Percentiles rank a stretch among this genome's conserved stretches.
phyloP scores from a whole-genome alignment of 192 early-diverging fungal species.

The Umbelopsis sp. region DNA sequence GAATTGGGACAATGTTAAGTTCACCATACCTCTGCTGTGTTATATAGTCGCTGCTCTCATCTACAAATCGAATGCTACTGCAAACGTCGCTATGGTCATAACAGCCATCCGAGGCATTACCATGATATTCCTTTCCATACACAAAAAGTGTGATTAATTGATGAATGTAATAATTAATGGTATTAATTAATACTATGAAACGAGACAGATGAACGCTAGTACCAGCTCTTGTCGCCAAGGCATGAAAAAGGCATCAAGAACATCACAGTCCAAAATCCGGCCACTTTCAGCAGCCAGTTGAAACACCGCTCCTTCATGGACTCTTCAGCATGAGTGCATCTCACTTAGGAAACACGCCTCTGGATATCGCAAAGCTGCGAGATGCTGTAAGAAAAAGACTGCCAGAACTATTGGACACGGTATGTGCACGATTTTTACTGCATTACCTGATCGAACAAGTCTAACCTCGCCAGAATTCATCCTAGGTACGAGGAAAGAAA shows the following conservation, averaged over 20 bases:
- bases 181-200: too few relatives aligned
- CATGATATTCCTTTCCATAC: too few relatives aligned
- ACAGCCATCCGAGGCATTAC: too few relatives aligned
- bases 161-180: too few relatives aligned
- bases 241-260: neutral
- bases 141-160: too few relatives aligned
- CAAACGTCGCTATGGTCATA: too few relatives aligned
- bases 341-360: conserved; percentile 53
- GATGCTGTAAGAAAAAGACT: conserved; percentile 67
- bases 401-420: conserved; percentile 75
- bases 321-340: conserved; percentile 19
- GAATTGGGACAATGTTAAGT: too few relatives aligned
- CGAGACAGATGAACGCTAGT: too few relatives aligned
- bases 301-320: conserved; percentile 6
- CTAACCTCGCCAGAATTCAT: neutral
- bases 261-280: neutral
- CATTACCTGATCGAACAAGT: neutral
- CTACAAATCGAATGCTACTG: too few relatives aligned
- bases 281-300: neutral
- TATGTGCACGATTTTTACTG: conserved; percentile 29
- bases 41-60: too few relatives aligned
- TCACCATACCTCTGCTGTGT: too few relatives aligned
- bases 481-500: conserved; percentile 87
- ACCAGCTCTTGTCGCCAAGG: too few relatives aligned
- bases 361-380: conserved; percentile 57